These are phyloP conservation scores for Globisporangium acanthophoron DNA, from an alignment of 352 stramenopile genomes.

Conservation along the genomic window DNA sequence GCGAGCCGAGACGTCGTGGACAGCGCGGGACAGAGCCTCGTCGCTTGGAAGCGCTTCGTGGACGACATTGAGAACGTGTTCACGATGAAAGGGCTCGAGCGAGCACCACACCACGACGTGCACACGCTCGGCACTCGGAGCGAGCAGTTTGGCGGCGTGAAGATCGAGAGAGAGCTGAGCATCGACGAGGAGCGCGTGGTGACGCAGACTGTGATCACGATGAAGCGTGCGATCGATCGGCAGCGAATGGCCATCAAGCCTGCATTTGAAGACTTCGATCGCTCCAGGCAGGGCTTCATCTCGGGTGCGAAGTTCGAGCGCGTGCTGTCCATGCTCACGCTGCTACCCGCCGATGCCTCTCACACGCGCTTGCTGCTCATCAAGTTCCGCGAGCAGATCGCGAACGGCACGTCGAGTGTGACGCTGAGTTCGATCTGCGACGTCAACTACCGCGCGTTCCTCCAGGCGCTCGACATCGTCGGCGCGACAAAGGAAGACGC, in stretches of 20 bases:
- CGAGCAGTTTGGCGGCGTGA: slow-evolving; percentile 54
- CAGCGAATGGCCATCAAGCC: slow-evolving; percentile 77
- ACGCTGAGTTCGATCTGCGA: slow-evolving; percentile 73
- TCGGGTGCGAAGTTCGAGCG: slow-evolving; percentile 77
- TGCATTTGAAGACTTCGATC: slow-evolving; percentile 81
- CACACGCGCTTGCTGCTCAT: slow-evolving; percentile 50
- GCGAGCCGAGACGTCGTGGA: slow-evolving; percentile 44
- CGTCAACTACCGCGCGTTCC: slow-evolving; percentile 80
- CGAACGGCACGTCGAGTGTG: slow-evolving; percentile 23
- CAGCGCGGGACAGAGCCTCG: slow-evolving; percentile 46
- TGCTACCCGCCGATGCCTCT: slow-evolving; percentile 42
- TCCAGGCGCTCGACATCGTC: slow-evolving; percentile 56
- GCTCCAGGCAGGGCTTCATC: slow-evolving; percentile 72
- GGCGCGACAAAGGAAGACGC: slow-evolving; percentile 16
- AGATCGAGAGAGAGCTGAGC: slow-evolving; percentile 45
- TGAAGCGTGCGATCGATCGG: slow-evolving; percentile 56
- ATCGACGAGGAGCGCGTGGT: slow-evolving; percentile 42
- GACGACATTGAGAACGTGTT: slow-evolving; percentile 81
- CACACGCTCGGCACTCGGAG: slow-evolving; percentile 34
- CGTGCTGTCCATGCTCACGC: slow-evolving; percentile 68
- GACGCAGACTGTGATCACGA: slow-evolving; percentile 33
- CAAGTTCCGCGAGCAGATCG: slow-evolving; percentile 71
- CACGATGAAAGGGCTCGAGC: slow-evolving; percentile 69
- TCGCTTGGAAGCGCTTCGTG: slow-evolving; percentile 75
- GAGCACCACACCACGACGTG: slow-evolving; percentile 52